Evolutionary conservation across 768 basidiomycete species (phyloP), one percentile per base, ranked within the genome.

Genomic region (Lactifluus hygrophoroides): DNA sequence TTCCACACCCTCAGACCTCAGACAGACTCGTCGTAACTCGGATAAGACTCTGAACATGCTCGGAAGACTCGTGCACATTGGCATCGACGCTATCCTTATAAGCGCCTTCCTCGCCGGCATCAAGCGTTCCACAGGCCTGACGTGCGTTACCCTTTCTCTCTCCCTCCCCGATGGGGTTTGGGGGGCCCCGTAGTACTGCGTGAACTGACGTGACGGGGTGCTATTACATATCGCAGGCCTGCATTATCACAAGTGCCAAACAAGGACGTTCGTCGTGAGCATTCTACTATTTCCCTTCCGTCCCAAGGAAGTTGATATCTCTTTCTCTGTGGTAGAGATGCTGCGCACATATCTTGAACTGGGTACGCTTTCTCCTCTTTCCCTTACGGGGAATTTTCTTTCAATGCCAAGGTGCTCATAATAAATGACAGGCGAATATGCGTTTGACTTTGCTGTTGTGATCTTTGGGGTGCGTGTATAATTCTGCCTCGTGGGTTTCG

Each of bases 201-300:
- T 42, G 14, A 44, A 11, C 32, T 34, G 30, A 46, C 25, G 14
- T 32, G n/a, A 28, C 30, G 27, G 35, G 28, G 17, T 34, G 5
- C 44, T n/a, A n/a, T n/a, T n/a, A n/a, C n/a, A n/a, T n/a, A n/a
- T 57, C 17, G 21, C 27, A 93, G 90, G 10, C 90, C 88, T 40
- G 85, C 84, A 16, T 71, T 94, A 10, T 73, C 80, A 4, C 80
- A 81, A 65, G 85, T 94, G 1, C 86, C 88, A 3, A 93, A 93
- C 78, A 94, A 94, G 70, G 91, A 94, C 65, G 67, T 93, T 30
- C 85, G 91, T 44, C 84, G 91, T 93, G 70, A 72, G 90, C 80
- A n/a, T 16, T 6, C 19, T 21, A 13, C 21, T 54, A 16, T 49
- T 10, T 30, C 34, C 54, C 40, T 38, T 11, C 46, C 28, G 37